Percentiles rank a stretch among this genome's conserved stretches.
Evolutionary conservation across 129 eudicot species (phyloP).

Genomic region (Gnaphalium uliginosum): DNA sequence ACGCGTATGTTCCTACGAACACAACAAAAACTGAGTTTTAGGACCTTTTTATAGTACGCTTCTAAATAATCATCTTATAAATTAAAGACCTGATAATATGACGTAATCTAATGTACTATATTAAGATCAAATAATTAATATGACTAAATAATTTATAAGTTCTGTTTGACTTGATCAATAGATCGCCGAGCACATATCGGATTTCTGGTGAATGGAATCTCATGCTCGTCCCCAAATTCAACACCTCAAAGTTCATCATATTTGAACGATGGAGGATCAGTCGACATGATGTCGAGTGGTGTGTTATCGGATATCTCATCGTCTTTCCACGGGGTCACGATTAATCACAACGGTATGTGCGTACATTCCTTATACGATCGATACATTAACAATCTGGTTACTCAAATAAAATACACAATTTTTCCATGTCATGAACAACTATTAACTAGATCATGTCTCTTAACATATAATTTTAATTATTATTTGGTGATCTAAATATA

Average conservation of each 20-base stretch:
- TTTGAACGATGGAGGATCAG: constrained; percentile 15
- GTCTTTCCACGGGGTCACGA: constrained; percentile 16
- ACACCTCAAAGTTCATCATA: constrained; percentile 31
- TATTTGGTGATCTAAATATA: neutral
- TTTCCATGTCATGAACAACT: neutral
- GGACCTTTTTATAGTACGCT: neutral
- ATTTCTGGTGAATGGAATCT: constrained; percentile 29
- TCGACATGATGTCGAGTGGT: constrained; percentile 21
- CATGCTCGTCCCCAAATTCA: constrained; percentile 28
- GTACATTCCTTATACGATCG: neutral
- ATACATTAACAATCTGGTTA: neutral
- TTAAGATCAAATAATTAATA: no score
- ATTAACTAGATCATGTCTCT: no score
- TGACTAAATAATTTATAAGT: no score
- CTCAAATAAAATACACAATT: neutral
- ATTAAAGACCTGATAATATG: neutral
- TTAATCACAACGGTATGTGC: constrained; percentile 14
- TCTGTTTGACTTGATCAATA: constrained; percentile 19
- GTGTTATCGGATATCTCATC: constrained; percentile 8
- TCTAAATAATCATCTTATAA: neutral
- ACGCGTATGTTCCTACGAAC: constrained; percentile 15
- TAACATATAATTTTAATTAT: no score
- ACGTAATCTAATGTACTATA: neutral
- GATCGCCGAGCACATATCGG: constrained; percentile 38
- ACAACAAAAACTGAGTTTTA: neutral